Evolutionary conservation across 805 yeast species (phyloP).

Genomic region (Metschnikowia reukaufii): DNA sequence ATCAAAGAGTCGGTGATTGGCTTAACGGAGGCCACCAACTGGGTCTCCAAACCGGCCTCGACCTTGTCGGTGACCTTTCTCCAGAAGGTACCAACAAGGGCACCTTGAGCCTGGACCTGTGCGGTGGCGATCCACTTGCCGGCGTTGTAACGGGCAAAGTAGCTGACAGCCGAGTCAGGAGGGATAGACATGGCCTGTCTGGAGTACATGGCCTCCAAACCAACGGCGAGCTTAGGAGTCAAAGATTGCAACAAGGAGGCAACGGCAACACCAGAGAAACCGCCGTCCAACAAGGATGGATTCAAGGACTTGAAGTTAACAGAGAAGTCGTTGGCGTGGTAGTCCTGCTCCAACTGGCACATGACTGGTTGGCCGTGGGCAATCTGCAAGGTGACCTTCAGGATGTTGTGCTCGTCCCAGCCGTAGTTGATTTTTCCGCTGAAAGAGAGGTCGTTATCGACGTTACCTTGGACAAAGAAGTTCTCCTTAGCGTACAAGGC

Average conservation of each 20-base stretch:
- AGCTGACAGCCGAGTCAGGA: constrained; percentile 88
- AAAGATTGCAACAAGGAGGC: constrained; percentile 89
- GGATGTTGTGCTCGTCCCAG: constrained; percentile 75
- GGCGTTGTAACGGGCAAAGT: constrained; percentile 85
- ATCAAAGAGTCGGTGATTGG: constrained; percentile 74
- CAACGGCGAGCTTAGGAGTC: constrained; percentile 79
- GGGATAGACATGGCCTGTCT: constrained; percentile 65
- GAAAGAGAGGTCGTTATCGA: constrained; percentile 82
- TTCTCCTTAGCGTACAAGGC: constrained; percentile 87
- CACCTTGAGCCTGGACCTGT: constrained; percentile 91
- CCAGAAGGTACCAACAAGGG: constrained; percentile 87
- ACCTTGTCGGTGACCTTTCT: constrained; percentile 89
- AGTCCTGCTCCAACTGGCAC: constrained; percentile 96
- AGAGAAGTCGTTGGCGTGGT: constrained; percentile 84
- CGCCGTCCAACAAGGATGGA: constrained; percentile 75
- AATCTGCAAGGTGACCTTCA: constrained; percentile 85
- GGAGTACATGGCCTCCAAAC: constrained; percentile 90
- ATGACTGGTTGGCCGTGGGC: constrained; percentile 88
- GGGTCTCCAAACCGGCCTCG: constrained; percentile 92
- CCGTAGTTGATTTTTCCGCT: constrained; percentile 90
- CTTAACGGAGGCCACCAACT: constrained; percentile 69
- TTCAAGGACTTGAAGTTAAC: constrained; percentile 87
- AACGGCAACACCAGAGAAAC: constrained; percentile 87
- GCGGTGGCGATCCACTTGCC: constrained; percentile 93
- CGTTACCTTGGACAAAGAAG: constrained; percentile 83